Evolutionary conservation across 768 basidiomycete genomes (phyloP).

Genomic region (Sporobolomyces pararoseus): DNA sequence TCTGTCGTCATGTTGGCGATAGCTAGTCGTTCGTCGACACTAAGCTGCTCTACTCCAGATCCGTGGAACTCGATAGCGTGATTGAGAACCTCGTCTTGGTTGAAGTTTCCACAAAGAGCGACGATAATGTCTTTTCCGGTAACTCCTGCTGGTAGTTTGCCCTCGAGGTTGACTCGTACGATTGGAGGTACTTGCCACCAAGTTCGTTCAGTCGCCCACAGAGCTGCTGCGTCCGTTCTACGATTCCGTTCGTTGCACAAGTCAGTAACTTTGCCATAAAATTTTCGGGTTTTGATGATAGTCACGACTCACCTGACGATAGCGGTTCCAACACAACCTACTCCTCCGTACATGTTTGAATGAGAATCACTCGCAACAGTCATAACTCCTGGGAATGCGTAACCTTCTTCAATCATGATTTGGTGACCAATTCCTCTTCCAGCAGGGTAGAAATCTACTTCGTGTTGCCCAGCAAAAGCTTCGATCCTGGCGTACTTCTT

Average conservation of each 20-base stretch:
- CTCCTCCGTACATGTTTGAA: constrained; percentile 94
- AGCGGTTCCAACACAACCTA: constrained; percentile 93
- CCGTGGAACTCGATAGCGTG: constrained; percentile 95
- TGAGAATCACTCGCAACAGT: constrained; percentile 60
- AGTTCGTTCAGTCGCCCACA: constrained; percentile 97
- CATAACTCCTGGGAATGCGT: constrained; percentile 90
- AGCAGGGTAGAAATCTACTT: constrained; percentile 92
- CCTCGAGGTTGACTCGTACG: constrained; percentile 86
- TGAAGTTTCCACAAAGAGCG: constrained; percentile 90
- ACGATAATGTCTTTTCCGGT: constrained; percentile 98
- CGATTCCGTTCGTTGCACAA: no score
- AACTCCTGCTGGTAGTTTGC: constrained; percentile 76
- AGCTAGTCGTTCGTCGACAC: constrained; percentile 87
- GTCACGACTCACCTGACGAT: constrained; percentile 77
- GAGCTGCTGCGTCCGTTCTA: constrained; percentile 73
- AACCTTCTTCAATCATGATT: constrained; percentile 94
- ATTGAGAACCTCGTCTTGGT: constrained; percentile 93
- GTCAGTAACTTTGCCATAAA: no score
- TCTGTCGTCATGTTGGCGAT: constrained; percentile 98
- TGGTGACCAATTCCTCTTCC: constrained; percentile 98
- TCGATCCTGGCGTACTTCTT: constrained; percentile 89
- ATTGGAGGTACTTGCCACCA: constrained; percentile 99
- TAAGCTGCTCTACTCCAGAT: constrained; percentile 70
- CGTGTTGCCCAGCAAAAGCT: constrained; percentile 75
- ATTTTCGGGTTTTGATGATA: no score